These are phyloP conservation scores for Lachnellula suecica DNA, from an alignment of 2,329 filamentous ascomycete species.

Conservation along the genomic window DNA sequence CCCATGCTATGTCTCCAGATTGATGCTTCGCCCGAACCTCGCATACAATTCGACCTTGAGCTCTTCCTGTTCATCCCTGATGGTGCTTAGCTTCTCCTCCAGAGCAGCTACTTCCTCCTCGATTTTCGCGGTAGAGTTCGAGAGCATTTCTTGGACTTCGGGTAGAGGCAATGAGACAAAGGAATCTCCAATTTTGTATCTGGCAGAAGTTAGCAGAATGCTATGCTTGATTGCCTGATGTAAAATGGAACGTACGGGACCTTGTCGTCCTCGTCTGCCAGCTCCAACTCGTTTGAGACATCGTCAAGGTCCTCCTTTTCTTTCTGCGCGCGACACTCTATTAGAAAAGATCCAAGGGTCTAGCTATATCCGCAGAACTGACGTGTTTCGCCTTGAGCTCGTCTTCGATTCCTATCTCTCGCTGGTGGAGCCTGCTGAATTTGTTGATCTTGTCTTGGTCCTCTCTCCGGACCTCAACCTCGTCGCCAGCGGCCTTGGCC, in stretches of 20 bases:
- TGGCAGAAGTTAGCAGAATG: slow-evolving; percentile 38
- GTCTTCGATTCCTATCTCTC: slow-evolving; percentile 75
- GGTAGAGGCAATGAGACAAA: slow-evolving; percentile 85
- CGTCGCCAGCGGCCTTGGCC: slow-evolving; percentile 67
- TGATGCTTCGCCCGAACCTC: slow-evolving; percentile 94
- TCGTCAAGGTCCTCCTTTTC: slow-evolving; percentile 98
- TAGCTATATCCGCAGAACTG: slow-evolving; percentile 30
- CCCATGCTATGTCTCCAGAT: slow-evolving; percentile 74
- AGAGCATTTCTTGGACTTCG: slow-evolving; percentile 84
- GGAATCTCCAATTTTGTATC: slow-evolving; percentile 95
- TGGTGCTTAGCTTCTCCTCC: slow-evolving; percentile 71
- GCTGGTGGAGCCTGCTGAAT: slow-evolving; percentile 92
- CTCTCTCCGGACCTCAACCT: slow-evolving; percentile 91
- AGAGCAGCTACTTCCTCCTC: slow-evolving; percentile 74
- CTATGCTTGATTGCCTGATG: background rate
- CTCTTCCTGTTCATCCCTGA: slow-evolving; percentile 84
- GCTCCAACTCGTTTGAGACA: slow-evolving; percentile 84
- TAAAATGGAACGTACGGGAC: slow-evolving; percentile 65
- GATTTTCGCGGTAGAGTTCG: slow-evolving; percentile 67
- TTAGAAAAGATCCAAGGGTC: slow-evolving; percentile 12
- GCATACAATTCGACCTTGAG: slow-evolving; percentile 93
- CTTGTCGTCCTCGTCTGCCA: slow-evolving; percentile 91
- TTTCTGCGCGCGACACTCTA: slow-evolving; percentile 63
- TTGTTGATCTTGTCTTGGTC: slow-evolving; percentile 99
- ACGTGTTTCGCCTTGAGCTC: slow-evolving; percentile 79